phyloP scores from a whole-genome alignment of 805 yeast species.

The Candida morakotiae region DNA sequence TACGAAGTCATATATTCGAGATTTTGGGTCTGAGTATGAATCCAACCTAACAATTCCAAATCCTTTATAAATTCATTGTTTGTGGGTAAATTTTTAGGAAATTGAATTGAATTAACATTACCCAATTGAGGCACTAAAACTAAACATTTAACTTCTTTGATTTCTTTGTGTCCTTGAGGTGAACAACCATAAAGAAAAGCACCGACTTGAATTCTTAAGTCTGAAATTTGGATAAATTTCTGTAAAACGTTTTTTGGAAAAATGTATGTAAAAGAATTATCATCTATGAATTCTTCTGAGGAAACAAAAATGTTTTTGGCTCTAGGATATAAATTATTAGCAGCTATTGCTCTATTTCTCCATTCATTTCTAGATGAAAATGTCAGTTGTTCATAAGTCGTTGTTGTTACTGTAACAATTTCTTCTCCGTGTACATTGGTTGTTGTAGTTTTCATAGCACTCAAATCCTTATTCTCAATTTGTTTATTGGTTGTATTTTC shows the following conservation, averaged over 20 bases:
- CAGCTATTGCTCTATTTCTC: slow-evolving; percentile 82
- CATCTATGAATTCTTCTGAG: slow-evolving; percentile 56
- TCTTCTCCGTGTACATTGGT: slow-evolving; percentile 95
- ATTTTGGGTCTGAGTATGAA: slow-evolving; percentile 79
- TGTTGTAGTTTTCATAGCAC: slow-evolving; percentile 78
- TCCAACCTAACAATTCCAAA: slow-evolving; percentile 84
- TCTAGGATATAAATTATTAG: slow-evolving; percentile 68
- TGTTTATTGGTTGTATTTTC: slow-evolving; percentile 46
- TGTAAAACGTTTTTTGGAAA: slow-evolving; percentile 78
- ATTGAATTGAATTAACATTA: slow-evolving; percentile 56
- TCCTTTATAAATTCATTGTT: slow-evolving; percentile 30
- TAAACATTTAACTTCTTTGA: slow-evolving; percentile 73
- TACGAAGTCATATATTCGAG: slow-evolving; percentile 57
- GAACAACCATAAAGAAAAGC: slow-evolving; percentile 79
- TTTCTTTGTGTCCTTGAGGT: slow-evolving; percentile 64
- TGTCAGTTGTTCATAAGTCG: slow-evolving; percentile 78
- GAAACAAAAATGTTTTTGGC: slow-evolving; percentile 69
- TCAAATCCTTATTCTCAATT: slow-evolving; percentile 48
- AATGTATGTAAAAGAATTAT: slow-evolving; percentile 60
- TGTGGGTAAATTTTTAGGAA: slow-evolving; percentile 47
- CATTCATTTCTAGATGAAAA: slow-evolving; percentile 87
- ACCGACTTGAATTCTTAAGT: slow-evolving; percentile 75
- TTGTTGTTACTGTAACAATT: slow-evolving; percentile 88
- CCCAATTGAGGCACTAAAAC: slow-evolving; percentile 90
- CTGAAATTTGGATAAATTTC: slow-evolving; percentile 76